These are phyloP conservation scores for Cyberlindnera americana DNA, from an alignment of 805 yeast species.

Conservation along the genomic window DNA sequence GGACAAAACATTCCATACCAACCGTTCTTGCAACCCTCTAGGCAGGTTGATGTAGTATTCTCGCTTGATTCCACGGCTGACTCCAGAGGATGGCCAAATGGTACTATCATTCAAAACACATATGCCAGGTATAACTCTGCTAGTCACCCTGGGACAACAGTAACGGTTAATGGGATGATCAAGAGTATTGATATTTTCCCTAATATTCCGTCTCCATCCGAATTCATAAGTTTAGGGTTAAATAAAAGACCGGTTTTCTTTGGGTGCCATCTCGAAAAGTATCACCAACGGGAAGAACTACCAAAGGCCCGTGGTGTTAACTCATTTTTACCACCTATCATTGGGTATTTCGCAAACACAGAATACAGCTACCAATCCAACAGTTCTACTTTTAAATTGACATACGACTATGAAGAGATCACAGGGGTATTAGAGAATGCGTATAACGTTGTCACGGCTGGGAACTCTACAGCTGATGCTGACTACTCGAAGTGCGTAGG, in stretches of 20 bases:
- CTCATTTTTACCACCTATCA: constrained; percentile 45
- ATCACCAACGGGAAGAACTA: constrained; percentile 12
- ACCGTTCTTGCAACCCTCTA: constrained; percentile 59
- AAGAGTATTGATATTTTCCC: constrained; percentile 51
- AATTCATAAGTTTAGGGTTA: constrained; percentile 46
- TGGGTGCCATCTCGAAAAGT: constrained; percentile 51
- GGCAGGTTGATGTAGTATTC: constrained; percentile 60
- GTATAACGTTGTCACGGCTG: constrained; percentile 44
- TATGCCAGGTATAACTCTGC: constrained; percentile 23
- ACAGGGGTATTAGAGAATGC: constrained; percentile 49
- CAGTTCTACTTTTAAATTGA: constrained; percentile 55
- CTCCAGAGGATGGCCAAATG: constrained; percentile 52
- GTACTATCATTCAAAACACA: constrained; percentile 43
- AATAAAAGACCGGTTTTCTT: constrained; percentile 69
- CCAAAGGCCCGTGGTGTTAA: constrained; percentile 13
- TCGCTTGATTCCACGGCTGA: constrained; percentile 62
- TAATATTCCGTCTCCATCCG: constrained; percentile 51
- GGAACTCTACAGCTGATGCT: constrained; percentile 35
- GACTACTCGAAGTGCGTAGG: constrained; percentile 47
- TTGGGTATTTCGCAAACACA: constrained; percentile 49
- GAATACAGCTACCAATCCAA: constrained; percentile 43
- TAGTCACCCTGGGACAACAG: constrained; percentile 27
- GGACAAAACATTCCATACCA: constrained; percentile 65
- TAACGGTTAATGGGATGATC: constrained; percentile 34
- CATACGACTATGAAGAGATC: constrained; percentile 43